Conservation (phyloP, 108 stramenopile genomes). For the Cyclotella atomus region DNA sequence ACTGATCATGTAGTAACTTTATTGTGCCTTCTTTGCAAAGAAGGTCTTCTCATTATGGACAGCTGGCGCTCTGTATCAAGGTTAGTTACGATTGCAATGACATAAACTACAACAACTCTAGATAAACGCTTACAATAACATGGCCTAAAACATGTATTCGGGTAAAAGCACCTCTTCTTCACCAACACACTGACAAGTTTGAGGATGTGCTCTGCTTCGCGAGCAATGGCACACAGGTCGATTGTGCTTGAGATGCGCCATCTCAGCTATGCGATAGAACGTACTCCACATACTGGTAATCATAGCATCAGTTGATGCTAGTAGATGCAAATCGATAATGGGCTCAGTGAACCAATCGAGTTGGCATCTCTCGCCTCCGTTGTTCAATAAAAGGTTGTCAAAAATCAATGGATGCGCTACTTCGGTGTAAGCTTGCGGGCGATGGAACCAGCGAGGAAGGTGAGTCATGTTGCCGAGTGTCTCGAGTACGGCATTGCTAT, state of each 20-base stretch:
- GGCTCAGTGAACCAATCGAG: neutral
- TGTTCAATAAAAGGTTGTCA: neutral
- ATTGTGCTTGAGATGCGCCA: neutral
- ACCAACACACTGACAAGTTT: conserved; percentile 2
- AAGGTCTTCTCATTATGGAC: no score
- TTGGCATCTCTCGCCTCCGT: conserved; percentile 2
- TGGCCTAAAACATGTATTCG: no score
- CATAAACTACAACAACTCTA: no score
- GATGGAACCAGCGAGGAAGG: conserved; percentile 1
- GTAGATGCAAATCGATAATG: neutral
- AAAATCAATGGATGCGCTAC: neutral
- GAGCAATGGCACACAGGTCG: neutral
- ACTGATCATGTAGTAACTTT: no score
- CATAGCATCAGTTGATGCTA: neutral
- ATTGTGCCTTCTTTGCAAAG: no score
- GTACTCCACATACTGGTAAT: neutral
- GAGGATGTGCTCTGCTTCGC: neutral
- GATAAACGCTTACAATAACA: no score
- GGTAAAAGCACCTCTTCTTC: neutral
- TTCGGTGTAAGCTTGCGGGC: neutral
- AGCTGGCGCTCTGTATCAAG: no score
- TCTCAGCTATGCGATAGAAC: neutral
- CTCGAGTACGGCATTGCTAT: neutral
- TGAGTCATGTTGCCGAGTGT: neutral
- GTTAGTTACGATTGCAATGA: no score